Base-by-base conservation (phyloP, 257 asterid species). In the Solanum pimpinellifolium region DNA sequence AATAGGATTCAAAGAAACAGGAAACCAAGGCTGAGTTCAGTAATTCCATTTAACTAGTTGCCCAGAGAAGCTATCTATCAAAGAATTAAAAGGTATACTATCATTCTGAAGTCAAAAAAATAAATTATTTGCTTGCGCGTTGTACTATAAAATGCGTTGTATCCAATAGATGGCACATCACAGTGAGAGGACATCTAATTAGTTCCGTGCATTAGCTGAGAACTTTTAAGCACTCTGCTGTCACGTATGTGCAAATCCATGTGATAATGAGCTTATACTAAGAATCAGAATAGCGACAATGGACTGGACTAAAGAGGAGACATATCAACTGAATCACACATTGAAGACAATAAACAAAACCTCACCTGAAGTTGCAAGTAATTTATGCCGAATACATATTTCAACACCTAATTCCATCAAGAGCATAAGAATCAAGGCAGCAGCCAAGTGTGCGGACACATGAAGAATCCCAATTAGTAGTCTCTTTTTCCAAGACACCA, bases 341-440 rank as follows among this genome's bases (percentile, higher is more conserved):
- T 44, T 44, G 85, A 80, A 80, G 85, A 47, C 41, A 15, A 80
- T 18, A 85, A 9, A 25, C 60, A 81, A 62, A 46, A 27, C 5
- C 66, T 91, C 85, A 97, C 99, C 99, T 88, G 98, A 93, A 74
- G 97, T 97, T 66, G 95, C 98, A 93, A 97, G 92, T 91, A 96
- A 85, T 39, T 97, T 92, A 86, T 97, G 96, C 83, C 97, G 92
- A 87, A 97, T 95, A 86, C 99, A 97, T 14, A 95, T 96, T 91
- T 97, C 99, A 29, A 97, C 60, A 44, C 98, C 99, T 94, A 97
- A 83, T 87, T 97, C 99, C 94, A 97, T 77, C 72, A 97, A 95
- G 91, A 97, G 86, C 99, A 96, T 96, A 76, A 97, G 94, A 91
- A 96, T 94, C 92, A 96, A 91, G 31, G 99, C 99, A 49, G 99